A percentile compares a stretch with the other conserved stretches of the same genome.
Evolutionary conservation across 805 yeast species (phyloP).

Genomic region (Wickerhamiella spandovensis): DNA sequence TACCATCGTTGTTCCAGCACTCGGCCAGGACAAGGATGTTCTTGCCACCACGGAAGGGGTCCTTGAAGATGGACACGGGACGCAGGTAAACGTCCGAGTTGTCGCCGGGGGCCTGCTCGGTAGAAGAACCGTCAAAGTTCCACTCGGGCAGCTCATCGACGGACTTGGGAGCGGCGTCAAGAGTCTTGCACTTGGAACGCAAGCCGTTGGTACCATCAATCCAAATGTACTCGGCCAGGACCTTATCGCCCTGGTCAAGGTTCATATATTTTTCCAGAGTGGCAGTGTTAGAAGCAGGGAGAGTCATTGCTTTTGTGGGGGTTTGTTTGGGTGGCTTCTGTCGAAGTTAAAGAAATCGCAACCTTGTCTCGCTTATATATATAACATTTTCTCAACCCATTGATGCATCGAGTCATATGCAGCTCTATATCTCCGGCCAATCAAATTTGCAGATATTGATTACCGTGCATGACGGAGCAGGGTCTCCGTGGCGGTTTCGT

Average conservation of each 20-base stretch:
- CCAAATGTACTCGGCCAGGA: conserved; percentile 97
- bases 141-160: conserved; percentile 92
- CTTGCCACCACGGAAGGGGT: conserved; percentile 97
- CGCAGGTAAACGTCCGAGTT: conserved; percentile 90
- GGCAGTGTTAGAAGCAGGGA: conserved; percentile 38
- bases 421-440: not conserved
- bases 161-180: conserved; percentile 49
- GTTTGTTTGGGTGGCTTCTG: not conserved
- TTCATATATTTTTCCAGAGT: conserved; percentile 72
- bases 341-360: not conserved
- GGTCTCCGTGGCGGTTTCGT: not conserved
- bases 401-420: not conserved
- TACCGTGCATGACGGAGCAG: not conserved
- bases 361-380: not conserved
- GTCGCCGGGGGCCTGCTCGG: conserved; percentile 97
- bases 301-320: not conserved
- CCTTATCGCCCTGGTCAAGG: conserved; percentile 71
- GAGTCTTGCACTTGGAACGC: conserved; percentile 90
- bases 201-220: conserved; percentile 82
- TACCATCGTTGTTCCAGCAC: conserved; percentile 97
- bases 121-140: conserved; percentile 99
- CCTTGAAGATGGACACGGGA: conserved; percentile 91
- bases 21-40: conserved; percentile 90
- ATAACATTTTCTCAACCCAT: not conserved
- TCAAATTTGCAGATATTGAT: not conserved